These are phyloP conservation scores for Ascochyta pisi DNA, from an alignment of 2,329 filamentous ascomycete genomes.

Conservation along the genomic window DNA sequence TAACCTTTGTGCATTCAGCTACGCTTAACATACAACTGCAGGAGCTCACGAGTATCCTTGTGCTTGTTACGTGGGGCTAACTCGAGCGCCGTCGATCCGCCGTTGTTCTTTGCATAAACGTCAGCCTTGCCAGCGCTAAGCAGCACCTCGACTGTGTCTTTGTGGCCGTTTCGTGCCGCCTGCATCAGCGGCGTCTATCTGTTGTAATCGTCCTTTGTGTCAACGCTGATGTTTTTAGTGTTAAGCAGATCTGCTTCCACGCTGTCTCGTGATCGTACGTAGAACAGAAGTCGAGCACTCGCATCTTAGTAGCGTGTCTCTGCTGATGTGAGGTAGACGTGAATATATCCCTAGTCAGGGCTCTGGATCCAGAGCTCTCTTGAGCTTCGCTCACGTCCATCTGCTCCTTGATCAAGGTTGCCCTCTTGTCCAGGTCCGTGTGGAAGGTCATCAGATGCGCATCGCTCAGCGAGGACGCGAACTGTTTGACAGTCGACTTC, in stretches of 20 bases:
- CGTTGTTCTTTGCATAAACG: too few species aligned
- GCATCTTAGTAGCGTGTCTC: conserved; percentile 28
- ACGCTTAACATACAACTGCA: too few species aligned
- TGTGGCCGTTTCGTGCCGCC: too few species aligned
- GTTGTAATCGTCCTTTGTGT: too few species aligned
- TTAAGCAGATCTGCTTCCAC: conserved; percentile 49
- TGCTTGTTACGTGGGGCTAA: too few species aligned
- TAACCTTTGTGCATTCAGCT: too few species aligned
- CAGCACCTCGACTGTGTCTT: too few species aligned
- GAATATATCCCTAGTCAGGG: conserved; percentile 23
- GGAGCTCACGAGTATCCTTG: too few species aligned
- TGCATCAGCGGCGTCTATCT: too few species aligned
- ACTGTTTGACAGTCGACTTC: conserved; percentile 42
- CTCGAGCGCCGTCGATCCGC: too few species aligned
- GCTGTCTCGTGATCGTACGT: conserved; percentile 50
- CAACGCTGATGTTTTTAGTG: too few species aligned
- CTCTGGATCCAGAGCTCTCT: conserved; percentile 36
- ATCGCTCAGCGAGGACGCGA: conserved; percentile 44
- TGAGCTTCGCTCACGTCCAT: conserved; percentile 33
- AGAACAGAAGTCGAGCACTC: conserved; percentile 52
- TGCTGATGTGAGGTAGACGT: conserved; percentile 25
- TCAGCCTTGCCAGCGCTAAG: too few species aligned
- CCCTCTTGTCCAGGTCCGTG: conserved; percentile 46
- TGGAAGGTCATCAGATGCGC: conserved; percentile 40
- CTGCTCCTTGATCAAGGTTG: conserved; percentile 49